A percentile compares a stretch with the other conserved stretches of the same genome.
phyloP scores from a whole-genome alignment of 306 rosid species.

The Prosopis cineraria region DNA sequence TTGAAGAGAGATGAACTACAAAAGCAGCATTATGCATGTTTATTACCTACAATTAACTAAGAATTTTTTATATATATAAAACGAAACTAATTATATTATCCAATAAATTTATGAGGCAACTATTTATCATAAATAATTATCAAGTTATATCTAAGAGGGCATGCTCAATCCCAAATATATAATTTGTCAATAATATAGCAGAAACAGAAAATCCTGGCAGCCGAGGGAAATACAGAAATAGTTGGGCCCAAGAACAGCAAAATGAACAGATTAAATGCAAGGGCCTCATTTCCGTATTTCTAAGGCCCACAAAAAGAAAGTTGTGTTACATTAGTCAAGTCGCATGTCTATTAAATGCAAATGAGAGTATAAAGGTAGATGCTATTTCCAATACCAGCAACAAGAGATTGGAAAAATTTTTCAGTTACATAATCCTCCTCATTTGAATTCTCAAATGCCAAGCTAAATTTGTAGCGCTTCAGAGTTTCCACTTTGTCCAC shows the following conservation, averaged over 20 bases:
- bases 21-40: not conserved
- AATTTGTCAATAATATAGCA: slow-evolving; percentile 17
- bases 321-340: slow-evolving; percentile 20
- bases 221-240: not conserved
- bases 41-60: not conserved
- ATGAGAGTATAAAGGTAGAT: slow-evolving; percentile 11
- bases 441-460: slow-evolving; percentile 97
- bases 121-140: not conserved
- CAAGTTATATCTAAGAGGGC: slow-evolving; percentile 1
- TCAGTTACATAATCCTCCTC: slow-evolving; percentile 99
- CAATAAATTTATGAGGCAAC: not conserved
- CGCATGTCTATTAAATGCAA: slow-evolving; percentile 17
- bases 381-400: slow-evolving; percentile 73
- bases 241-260: not conserved
- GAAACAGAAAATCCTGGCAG: no score
- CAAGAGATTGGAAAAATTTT: slow-evolving; percentile 95
- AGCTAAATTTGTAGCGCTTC: slow-evolving; percentile 89
- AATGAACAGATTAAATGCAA: not conserved
- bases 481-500: slow-evolving; percentile 87
- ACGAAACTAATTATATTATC: not conserved
- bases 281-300: slow-evolving; percentile 13
- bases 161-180: slow-evolving; percentile 4
- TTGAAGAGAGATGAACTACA: not conserved
- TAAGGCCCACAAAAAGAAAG: slow-evolving; percentile 12
- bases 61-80: not conserved